A percentile compares a stretch with the other conserved stretches of the same genome.
Conservation (phyloP, 1,284 basidiomycete genomes). For the Cryptococcus neoformans region DNA sequence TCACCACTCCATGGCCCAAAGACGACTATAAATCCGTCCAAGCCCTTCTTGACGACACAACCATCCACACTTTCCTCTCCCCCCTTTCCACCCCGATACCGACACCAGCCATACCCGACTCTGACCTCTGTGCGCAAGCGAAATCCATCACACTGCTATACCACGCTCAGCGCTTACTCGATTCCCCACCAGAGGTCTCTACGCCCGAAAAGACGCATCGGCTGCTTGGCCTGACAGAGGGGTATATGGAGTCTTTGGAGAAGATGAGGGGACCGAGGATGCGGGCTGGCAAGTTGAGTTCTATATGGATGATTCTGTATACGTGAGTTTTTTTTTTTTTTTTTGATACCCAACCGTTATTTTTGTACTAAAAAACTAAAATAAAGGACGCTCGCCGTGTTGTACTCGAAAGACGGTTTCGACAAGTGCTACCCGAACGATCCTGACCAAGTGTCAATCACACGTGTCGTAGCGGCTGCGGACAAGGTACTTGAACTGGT, state of each 20-base stretch:
- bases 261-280: conserved; percentile 11
- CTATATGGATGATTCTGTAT: conserved; percentile 24
- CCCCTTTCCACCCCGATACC: conserved; percentile 1
- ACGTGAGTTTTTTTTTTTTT: conserved; percentile 20
- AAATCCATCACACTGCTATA: conserved; percentile 28
- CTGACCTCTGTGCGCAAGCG: conserved; percentile 11
- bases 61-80: conserved; percentile 22
- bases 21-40: conserved; percentile 14
- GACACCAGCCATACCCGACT: conserved; percentile 12
- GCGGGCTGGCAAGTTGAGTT: conserved; percentile 3
- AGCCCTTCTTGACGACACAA: conserved; percentile 22
- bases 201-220: too few species aligned
- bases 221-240: conserved; percentile 7
- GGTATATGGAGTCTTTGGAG: conserved; percentile 23
- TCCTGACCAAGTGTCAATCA: conserved; percentile 15
- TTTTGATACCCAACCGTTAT: too few species aligned
- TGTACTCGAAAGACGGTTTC: conserved; percentile 26
- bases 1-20: conserved; percentile 44
- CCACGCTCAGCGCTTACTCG: conserved; percentile 19
- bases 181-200: conserved; percentile 1
- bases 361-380: too few species aligned
- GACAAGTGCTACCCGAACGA: conserved; percentile 11
- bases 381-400: not conserved
- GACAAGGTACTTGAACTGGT: conserved; percentile 21
- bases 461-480: conserved; percentile 20